Evolutionary conservation across 2,329 filamentous ascomycete species (phyloP), one percentile per base, ranked within the genome.

Genomic region (Zymoseptoria tritici): DNA sequence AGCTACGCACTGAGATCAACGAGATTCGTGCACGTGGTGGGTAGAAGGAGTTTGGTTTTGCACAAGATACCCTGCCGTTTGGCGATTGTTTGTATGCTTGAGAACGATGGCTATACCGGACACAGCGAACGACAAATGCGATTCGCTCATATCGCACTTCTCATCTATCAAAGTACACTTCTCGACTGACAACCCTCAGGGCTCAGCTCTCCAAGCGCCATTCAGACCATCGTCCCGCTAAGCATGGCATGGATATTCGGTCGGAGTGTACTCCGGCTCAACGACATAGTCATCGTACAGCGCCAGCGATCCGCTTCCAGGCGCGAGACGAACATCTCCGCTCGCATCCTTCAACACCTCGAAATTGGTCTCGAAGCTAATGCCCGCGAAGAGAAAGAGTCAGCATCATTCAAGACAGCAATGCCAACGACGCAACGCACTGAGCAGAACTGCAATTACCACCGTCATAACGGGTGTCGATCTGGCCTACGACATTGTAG

Each of bases 401-500:
- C 50, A 54, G 29, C 20, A 22, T 6, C 22, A 24, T 11, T 31
- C 22, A 19, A 52, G 19, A 24, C 50, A 21, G 50, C 11, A 8
- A 52, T 13, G 19, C 4, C 11, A n/a, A 13, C 9, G 50, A 9
- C 11, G 3, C 8, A 31, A 62, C 61, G 20, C 58, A 63, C 59
- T 61, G 57, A 42, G 61, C 61, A 7, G 31, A 20, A 9, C 56
- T 59, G 29, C 61, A 63, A 24, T 63, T 63, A 1, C 59, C 59
- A 1, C 59, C 57, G 56, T 63, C 61, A 26, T 59, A 63, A 8
- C 59, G 61, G 20, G 57, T 61, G 20, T 63, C 57, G 20, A 63
- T 61, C 1, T 49, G 20, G 0, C 61, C 61, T 24, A 63, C 8
- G 0, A 63, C 61, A 13, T 61, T 51, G 56, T 59, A 63, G 0